Evolutionary conservation across 108 stramenopile species (phyloP).

Genomic region (Conticribra weissflogii): DNA sequence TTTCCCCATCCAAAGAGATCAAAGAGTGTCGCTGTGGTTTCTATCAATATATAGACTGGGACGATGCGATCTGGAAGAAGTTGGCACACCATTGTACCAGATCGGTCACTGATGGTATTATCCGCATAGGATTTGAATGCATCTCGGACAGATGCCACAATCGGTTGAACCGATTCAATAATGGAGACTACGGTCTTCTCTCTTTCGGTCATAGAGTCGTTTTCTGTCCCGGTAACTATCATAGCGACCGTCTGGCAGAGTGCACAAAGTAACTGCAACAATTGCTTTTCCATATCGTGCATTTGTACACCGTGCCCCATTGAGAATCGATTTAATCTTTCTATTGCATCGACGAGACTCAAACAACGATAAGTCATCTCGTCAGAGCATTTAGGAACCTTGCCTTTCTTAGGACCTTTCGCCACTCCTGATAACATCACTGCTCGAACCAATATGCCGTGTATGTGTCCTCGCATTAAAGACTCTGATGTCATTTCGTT

Average conservation of each 20-base stretch:
- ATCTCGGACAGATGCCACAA: slow-evolving; percentile 10
- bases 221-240: slow-evolving; percentile 28
- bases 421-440: slow-evolving; percentile 56
- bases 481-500: slow-evolving; percentile 47
- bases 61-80: slow-evolving; percentile 65
- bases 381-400: slow-evolving; percentile 60
- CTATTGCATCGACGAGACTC: slow-evolving; percentile 49
- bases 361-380: slow-evolving; percentile 52
- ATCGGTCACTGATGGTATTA: neutral
- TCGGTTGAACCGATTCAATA: slow-evolving; percentile 15
- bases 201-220: slow-evolving; percentile 27
- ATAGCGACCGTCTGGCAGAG: slow-evolving; percentile 52
- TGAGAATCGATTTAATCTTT: slow-evolving; percentile 20
- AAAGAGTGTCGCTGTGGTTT: slow-evolving; percentile 61
- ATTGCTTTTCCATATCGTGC: slow-evolving; percentile 6
- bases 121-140: neutral
- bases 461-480: slow-evolving; percentile 58
- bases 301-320: neutral
- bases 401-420: slow-evolving; percentile 83
- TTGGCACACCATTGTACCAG: slow-evolving; percentile 39
- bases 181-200: slow-evolving; percentile 15
- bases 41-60: slow-evolving; percentile 63
- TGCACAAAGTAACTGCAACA: slow-evolving; percentile 38
- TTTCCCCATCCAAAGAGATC: slow-evolving; percentile 79
- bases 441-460: slow-evolving; percentile 70